Evolutionary conservation across 1,284 basidiomycete species (phyloP), one percentile per base, ranked within the genome.

Genomic region (Cryptococcus sp.): DNA sequence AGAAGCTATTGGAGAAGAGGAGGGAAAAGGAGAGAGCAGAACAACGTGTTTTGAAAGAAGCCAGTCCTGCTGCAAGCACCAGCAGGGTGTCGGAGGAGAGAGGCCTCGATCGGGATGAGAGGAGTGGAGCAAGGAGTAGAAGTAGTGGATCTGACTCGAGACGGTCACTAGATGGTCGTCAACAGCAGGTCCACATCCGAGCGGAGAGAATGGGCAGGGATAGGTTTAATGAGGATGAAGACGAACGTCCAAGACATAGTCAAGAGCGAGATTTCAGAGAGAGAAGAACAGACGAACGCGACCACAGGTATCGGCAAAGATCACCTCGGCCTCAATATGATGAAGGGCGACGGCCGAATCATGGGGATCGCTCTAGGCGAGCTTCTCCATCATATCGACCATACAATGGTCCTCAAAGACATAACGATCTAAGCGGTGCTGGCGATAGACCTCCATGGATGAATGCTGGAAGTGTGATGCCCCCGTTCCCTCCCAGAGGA

Each of bases 381-480:
- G 44, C 53, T 38, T 56, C 55, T 43, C 49, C 57, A 30, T 58
- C 46, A 33, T 59, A 59, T 41, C 45, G 34, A 3, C 31, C 51
- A 13, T 48, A 60, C 34, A 46, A 49, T 11, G 15, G 33, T 14
- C 23, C 33, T 15, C 49, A 32, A 6, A 15, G 23, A 37, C 33
- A 5, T 13, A 6, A 15, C n/a, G 8, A 15, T n/a, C 33, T 38
- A 11, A 35, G 30, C 8, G 51, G 45, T 6, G 32, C 5, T 14
- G 51, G 31, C 14, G 23, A 10, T 13, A 34, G 38, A 33, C 52
- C 52, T 38, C 33, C 36, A 3, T 53, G 52, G 52, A 37, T 53
- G 52, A 37, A 43, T 35, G 23, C 47, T 10, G 46, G 37, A 8
- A 44, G 11, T 33, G 23, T 30, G 5, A 41, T 36, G 33, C 35